A percentile compares a stretch with the other conserved stretches of the same genome.
Evolutionary conservation across 257 asterid genomes (phyloP).

Genomic region (Gentiana straminea): DNA sequence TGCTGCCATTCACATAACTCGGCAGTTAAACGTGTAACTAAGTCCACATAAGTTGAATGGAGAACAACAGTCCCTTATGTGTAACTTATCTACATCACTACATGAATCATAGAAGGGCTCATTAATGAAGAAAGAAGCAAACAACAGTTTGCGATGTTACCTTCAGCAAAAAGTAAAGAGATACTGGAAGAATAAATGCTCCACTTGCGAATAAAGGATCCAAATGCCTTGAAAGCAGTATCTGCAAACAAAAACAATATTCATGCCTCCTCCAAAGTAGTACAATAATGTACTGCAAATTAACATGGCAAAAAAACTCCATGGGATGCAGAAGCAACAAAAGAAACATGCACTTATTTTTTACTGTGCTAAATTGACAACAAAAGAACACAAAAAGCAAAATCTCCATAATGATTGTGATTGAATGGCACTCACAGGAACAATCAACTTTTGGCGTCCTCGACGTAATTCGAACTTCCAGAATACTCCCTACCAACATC

Average conservation of each 20-base stretch:
- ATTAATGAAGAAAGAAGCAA: neutral
- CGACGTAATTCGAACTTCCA: constrained; percentile 95
- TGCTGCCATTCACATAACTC: neutral
- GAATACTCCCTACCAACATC: constrained; percentile 47
- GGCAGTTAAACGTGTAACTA: neutral
- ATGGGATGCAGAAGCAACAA: neutral
- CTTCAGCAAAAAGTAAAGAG: constrained; percentile 75
- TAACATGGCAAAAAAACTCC: neutral
- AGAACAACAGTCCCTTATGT: neutral
- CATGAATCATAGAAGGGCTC: neutral
- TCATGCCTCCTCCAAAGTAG: constrained; percentile 3
- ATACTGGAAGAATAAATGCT: constrained; percentile 73
- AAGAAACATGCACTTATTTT: too few relatives aligned
- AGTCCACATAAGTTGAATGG: too few relatives aligned
- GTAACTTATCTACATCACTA: neutral
- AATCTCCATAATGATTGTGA: neutral
- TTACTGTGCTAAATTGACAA: too few relatives aligned
- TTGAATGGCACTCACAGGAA: constrained; percentile 73
- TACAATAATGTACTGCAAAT: neutral
- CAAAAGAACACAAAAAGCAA: neutral
- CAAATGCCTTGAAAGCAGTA: constrained; percentile 57
- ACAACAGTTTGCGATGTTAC: constrained; percentile 26
- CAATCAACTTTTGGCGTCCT: constrained; percentile 77
- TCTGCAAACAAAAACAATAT: constrained; percentile 33
- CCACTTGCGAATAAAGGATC: constrained; percentile 66